Evolutionary conservation across 306 rosid genomes (phyloP).

Genomic region (Malus orientalis): DNA sequence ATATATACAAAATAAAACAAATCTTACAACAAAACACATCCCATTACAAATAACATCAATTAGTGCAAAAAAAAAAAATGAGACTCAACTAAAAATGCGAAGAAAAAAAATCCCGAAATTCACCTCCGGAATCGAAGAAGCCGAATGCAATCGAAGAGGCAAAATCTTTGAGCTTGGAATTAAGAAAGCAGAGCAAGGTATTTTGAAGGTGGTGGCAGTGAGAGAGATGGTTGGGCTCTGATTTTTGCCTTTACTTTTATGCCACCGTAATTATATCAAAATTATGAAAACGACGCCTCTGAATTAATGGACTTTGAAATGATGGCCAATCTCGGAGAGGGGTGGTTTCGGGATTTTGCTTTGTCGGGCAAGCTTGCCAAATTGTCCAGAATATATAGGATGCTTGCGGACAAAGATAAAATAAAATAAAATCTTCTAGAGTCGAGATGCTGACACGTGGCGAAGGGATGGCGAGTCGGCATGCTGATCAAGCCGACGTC

Average conservation of each 20-base stretch:
- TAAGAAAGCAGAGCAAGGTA: neutral
- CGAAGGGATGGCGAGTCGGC: neutral
- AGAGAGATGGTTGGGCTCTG: no score
- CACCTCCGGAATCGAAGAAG: neutral
- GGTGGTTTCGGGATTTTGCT: conserved; percentile 6
- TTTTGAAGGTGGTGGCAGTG: neutral
- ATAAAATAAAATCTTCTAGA: neutral
- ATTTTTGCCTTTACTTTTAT: neutral
- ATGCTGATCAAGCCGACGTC: neutral
- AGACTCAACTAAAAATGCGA: no score
- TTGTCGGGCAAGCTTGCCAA: no score
- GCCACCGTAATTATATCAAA: neutral
- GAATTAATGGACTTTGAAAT: neutral
- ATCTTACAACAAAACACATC: neutral
- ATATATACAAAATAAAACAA: neutral
- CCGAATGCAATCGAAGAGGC: neutral
- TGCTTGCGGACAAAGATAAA: no score
- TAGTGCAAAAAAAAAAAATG: no score
- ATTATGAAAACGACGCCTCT: neutral
- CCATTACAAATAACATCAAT: neutral
- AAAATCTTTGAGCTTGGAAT: neutral
- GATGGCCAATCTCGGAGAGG: neutral
- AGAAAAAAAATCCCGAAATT: neutral
- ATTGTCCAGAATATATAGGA: neutral
- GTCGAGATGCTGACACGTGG: neutral